Base-by-base conservation (phyloP, 371 early-diverging fungal genomes). In the Basidiobolus meristosporus region DNA sequence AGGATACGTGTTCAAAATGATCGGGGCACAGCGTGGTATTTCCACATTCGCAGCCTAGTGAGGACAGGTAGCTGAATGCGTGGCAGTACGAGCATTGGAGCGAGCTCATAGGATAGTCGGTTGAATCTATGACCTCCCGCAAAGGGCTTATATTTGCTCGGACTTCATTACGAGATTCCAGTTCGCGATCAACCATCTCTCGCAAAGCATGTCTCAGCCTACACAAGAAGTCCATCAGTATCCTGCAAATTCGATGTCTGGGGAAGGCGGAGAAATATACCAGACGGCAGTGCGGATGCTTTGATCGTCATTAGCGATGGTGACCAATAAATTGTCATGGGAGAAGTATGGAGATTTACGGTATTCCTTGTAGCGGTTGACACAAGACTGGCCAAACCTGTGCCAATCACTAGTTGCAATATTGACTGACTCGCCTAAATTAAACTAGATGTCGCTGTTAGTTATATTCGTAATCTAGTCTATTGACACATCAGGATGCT, bases 401-500 rank as follows among this genome's bases (percentile, higher is more conserved):
- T 89, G 56, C 96, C 96, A 95, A 50, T 90, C 82, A 6, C 74
- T 62, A 3, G 84, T 73, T 4, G 91, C 90, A 65, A 95, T 91
- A 57, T 95, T 95, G 36, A 92, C 95, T 0, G 96, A 91, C 54
- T 95, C 96, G 35, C 82, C 82, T 51, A 84, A 81, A 59, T 95
- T 95, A 51, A 90, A 81, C 1, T 41, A 19, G 19, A 5, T 5
- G 9, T 5, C 26, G 26, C 26, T 5, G 31, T 40, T 2, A 2
- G 34, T 26, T 26, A 39, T 10, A 9, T 26, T 26, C 9, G 26
- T 26, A 9, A 26, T 26, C 3, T 9, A 26, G 9, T 9, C 9
- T 9, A 26, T 26, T 9, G 9, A 26, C 26, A 26, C 3, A 9
- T 26, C 26, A 9, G 26, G 3, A 26, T 26, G 26, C 5, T n/a